These are phyloP conservation scores for Auriscalpium orientale DNA, from an alignment of 768 basidiomycete genomes.

Conservation along the genomic window DNA sequence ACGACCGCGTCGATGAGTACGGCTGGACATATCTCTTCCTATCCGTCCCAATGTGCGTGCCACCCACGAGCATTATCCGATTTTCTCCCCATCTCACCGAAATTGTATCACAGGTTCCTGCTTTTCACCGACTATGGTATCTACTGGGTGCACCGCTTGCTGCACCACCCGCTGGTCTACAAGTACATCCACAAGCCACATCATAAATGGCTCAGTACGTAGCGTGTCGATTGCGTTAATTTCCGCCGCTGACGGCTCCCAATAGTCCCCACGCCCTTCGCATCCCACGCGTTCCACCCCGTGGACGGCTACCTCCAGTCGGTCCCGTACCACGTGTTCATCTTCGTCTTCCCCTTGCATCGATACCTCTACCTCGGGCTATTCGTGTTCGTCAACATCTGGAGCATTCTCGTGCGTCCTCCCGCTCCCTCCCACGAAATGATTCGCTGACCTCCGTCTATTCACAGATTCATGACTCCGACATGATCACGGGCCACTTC, in stretches of 20 bases:
- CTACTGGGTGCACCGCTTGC: conserved; percentile 92
- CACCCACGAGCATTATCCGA: neutral
- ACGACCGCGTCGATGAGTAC: conserved; percentile 71
- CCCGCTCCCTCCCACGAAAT: neutral
- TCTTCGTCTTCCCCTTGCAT: conserved; percentile 86
- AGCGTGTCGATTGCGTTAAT: neutral
- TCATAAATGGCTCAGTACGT: conserved; percentile 96
- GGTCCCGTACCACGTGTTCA: conserved; percentile 89
- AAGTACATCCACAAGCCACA: conserved; percentile 95
- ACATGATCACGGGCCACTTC: conserved; percentile 91
- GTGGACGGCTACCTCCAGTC: conserved; percentile 93
- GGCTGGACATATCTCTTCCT: conserved; percentile 66
- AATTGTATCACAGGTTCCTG: conserved; percentile 47
- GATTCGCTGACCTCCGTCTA: neutral
- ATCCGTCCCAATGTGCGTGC: conserved; percentile 60
- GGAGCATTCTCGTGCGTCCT: conserved; percentile 82
- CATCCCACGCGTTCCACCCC: conserved; percentile 96
- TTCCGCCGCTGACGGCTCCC: neutral
- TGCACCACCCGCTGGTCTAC: conserved; percentile 83
- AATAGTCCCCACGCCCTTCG: conserved; percentile 92
- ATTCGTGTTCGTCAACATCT: conserved; percentile 89
- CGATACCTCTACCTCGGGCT: conserved; percentile 75
- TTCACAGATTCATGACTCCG: conserved; percentile 90
- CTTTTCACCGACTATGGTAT: conserved; percentile 88
- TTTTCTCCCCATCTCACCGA: conserved; percentile 9